Evolutionary conservation across 1,284 basidiomycete species (phyloP).

Genomic region (Gastroboletus turbinatus): DNA sequence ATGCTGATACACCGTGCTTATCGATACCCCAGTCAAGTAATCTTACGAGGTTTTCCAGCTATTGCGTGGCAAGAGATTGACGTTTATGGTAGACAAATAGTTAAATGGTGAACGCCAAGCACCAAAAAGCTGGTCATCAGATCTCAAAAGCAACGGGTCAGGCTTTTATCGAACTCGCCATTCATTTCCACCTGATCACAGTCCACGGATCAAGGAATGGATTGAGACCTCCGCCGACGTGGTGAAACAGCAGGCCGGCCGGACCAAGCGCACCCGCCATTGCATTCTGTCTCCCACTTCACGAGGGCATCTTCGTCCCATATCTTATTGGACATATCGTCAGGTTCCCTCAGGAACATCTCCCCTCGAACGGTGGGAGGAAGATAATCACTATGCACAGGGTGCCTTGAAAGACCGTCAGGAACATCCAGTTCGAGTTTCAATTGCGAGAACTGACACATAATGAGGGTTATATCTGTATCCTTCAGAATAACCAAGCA

Average conservation of each 20-base stretch:
- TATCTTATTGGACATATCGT: constrained; percentile 52
- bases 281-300: constrained; percentile 71
- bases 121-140: background rate
- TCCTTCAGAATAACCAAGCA: constrained; percentile 71
- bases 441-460: constrained; percentile 43
- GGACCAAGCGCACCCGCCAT: constrained; percentile 64
- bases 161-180: background rate
- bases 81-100: background rate
- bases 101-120: background rate
- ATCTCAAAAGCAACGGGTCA: background rate
- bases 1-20: background rate
- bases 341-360: constrained; percentile 54
- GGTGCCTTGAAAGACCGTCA: constrained; percentile 50
- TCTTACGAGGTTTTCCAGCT: background rate
- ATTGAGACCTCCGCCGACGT: background rate
- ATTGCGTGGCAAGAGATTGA: background rate
- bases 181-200: background rate
- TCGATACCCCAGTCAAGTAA: background rate
- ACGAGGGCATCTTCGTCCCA: constrained; percentile 76
- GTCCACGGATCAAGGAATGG: background rate
- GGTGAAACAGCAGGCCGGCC: constrained; percentile 39
- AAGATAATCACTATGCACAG: constrained; percentile 67
- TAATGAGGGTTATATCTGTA: constrained; percentile 83
- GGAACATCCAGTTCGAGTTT: background rate
- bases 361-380: constrained; percentile 44